Base-by-base conservation (phyloP, 192 early-diverging fungal genomes). In the Mortierella antarctica region DNA sequence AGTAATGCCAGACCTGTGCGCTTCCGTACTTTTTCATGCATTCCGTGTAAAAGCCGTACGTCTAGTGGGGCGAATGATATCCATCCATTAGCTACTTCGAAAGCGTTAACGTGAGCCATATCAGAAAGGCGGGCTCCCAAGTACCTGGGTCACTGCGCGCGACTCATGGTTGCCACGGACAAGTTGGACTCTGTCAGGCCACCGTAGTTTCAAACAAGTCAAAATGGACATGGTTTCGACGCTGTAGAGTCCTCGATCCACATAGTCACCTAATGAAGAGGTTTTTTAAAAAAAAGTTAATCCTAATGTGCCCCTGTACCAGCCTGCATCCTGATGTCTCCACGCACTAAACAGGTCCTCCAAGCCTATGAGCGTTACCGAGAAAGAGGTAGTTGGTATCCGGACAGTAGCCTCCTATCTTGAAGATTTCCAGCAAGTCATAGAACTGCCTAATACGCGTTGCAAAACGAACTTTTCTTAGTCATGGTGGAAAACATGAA, bases 161-260 rank as follows among this genome's bases (percentile, higher is more conserved):
- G 93, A 93, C 83, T 99, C 97, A 66, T 99, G 97, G 83, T 99
- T 99, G 14, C 97, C 97, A 15, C 97, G 86, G 42, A 99, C 88
- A 31, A 99, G 84, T 51, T 93, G 93, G 15, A 99, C 91, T 60
- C 97, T 82, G n/a, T 90, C 84, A 3, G 97, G 97, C 80, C 95
- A 96, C 47, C 96, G 83, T 50, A 99, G 80, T 69, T 99, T 99
- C 2, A 98, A 78, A 70, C 95, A 95, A 1, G 90, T 89, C 66
- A 99, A 86, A 7, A 99, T 84, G 10, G 93, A 89, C 46, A 99
- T 98, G 18, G 96, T 98, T 74, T 99, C 96, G 12, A 98, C 91
- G 55, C 92, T 93, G 71, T 92, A 93, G 61, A 93, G 83, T 62
- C 95, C 95, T 58, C 95, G 84, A 82, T 96, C 95, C 9, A 96